A percentile compares a stretch with the other conserved stretches of the same genome.
Conservation (phyloP, 805 yeast species). For the Saturnispora bothae region DNA sequence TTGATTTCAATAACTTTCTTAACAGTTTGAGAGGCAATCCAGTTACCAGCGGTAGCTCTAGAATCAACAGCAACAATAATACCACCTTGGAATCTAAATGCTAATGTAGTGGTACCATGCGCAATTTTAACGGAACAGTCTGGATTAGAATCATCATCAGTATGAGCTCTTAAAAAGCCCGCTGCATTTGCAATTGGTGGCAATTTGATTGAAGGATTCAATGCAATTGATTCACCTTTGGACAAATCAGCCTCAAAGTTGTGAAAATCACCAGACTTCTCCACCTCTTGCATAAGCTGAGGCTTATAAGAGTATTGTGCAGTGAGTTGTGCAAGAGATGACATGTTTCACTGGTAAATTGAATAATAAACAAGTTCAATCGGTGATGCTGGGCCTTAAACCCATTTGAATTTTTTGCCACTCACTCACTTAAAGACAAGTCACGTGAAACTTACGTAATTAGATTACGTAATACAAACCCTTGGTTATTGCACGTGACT, state of each 20-base stretch:
- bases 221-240: constrained; percentile 12
- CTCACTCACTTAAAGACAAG: neutral
- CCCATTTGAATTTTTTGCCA: neutral
- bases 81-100: constrained; percentile 93
- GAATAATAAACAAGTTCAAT: too few species aligned
- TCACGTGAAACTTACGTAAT: constrained; percentile 1
- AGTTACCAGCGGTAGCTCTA: constrained; percentile 94
- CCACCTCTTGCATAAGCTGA: neutral
- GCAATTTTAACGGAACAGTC: constrained; percentile 94
- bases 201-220: constrained; percentile 55
- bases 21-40: constrained; percentile 97
- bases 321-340: constrained; percentile 23
- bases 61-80: constrained; percentile 95
- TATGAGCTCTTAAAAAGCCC: constrained; percentile 92
- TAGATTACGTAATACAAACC: neutral
- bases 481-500: neutral
- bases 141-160: constrained; percentile 87
- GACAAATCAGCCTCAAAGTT: constrained; percentile 19
- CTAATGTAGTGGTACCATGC: constrained; percentile 98
- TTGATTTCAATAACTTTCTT: constrained; percentile 95
- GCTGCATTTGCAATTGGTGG: constrained; percentile 87
- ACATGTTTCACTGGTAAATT: constrained; percentile 12
- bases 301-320: constrained; percentile 21
- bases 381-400: too few species aligned
- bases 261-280: constrained; percentile 6